Conservation (phyloP, 1,284 basidiomycete genomes). For the Lignosus rhinocerotis region DNA sequence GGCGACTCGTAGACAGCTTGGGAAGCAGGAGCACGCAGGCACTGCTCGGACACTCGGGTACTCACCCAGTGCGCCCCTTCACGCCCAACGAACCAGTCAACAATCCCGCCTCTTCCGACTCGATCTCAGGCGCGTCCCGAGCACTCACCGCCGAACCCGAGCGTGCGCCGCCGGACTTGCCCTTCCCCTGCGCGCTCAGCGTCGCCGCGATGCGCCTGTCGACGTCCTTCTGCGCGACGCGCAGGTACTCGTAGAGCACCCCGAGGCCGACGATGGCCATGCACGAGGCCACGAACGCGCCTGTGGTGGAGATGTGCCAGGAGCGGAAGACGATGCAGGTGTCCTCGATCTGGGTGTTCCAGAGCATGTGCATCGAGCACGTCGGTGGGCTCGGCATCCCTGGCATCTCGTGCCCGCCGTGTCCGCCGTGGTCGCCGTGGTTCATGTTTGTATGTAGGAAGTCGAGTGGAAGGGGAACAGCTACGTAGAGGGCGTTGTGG, state of each 20-base stretch:
- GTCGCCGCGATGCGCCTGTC: conserved; percentile 57
- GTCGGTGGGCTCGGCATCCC: conserved; percentile 31
- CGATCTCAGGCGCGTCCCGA: conserved; percentile 42
- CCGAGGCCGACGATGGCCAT: conserved; percentile 62
- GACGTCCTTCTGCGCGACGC: conserved; percentile 55
- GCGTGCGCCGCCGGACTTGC: conserved; percentile 36
- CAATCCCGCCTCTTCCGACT: conserved; percentile 54
- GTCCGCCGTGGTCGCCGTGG: conserved; percentile 49
- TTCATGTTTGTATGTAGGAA: conserved; percentile 31
- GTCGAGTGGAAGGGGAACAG: neutral
- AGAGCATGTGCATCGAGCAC: conserved; percentile 27
- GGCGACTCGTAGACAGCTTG: too few relatives aligned
- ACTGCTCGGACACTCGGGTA: conserved; percentile 7
- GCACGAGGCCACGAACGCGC: conserved; percentile 61
- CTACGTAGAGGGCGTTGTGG: neutral
- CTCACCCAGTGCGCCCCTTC: conserved; percentile 44
- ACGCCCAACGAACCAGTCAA: conserved; percentile 47
- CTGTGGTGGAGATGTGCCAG: conserved; percentile 68
- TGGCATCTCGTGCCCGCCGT: conserved; percentile 45
- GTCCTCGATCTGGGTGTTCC: conserved; percentile 75
- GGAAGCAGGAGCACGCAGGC: neutral
- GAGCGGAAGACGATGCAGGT: conserved; percentile 74
- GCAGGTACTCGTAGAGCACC: conserved; percentile 75
- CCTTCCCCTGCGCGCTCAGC: conserved; percentile 48
- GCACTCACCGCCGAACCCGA: conserved; percentile 40